Percentiles rank a stretch among this genome's conserved stretches.
These are phyloP conservation scores for Abelmoschus esculentus DNA, from an alignment of 345 rosid species.

Conservation along the genomic window DNA sequence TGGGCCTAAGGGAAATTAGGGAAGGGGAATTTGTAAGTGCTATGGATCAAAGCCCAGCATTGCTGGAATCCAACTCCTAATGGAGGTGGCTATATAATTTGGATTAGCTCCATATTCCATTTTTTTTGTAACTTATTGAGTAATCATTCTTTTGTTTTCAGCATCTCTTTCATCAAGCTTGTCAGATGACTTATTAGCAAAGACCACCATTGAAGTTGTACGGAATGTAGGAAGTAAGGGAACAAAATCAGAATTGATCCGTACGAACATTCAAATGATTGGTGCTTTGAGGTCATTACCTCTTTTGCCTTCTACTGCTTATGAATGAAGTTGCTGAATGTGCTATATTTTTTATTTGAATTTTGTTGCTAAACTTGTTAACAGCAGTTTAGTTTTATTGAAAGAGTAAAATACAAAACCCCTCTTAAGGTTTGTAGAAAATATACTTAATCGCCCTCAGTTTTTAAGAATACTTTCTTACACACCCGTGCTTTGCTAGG, in stretches of 20 bases:
- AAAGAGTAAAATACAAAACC: background rate
- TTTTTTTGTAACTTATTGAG: background rate
- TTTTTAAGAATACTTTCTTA: background rate
- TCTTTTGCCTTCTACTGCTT: background rate
- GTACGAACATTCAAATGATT: slow-evolving; percentile 98
- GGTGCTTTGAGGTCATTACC: slow-evolving; percentile 77
- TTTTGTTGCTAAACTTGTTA: background rate
- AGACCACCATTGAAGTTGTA: slow-evolving; percentile 71
- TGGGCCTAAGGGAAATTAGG: background rate
- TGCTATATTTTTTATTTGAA: background rate
- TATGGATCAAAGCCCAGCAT: background rate
- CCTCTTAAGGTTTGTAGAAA: background rate
- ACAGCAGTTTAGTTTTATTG: background rate
- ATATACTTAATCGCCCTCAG: background rate
- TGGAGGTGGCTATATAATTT: background rate
- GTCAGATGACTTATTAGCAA: slow-evolving; percentile 88
- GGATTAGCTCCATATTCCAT: background rate
- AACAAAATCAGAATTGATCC: slow-evolving; percentile 71
- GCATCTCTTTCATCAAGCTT: slow-evolving; percentile 96
- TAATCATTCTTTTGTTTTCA: slow-evolving; percentile 31
- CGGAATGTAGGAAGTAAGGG: slow-evolving; percentile 56
- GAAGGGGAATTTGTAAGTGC: background rate
- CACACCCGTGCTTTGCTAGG: background rate
- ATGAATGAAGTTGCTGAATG: background rate
- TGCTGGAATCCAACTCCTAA: background rate